A percentile compares a stretch with the other conserved stretches of the same genome.
These are phyloP conservation scores for Catenaria anguillulae DNA, from an alignment of 371 early-diverging fungal species.

Conservation along the genomic window DNA sequence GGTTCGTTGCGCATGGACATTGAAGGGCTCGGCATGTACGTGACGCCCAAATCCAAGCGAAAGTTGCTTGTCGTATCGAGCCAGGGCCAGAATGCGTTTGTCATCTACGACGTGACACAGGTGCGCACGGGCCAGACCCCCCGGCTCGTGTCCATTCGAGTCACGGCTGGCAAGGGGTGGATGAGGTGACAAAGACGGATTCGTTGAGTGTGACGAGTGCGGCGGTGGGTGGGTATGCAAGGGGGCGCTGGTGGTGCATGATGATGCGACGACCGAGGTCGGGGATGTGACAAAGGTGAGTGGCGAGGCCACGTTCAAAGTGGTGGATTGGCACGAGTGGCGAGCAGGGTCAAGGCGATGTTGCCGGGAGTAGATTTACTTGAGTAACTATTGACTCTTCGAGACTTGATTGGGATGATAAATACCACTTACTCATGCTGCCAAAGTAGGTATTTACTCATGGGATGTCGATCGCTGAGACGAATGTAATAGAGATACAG, in stretches of 20 bases:
- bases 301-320: not conserved
- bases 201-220: not conserved
- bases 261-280: not conserved
- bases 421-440: too few species aligned
- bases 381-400: too few species aligned
- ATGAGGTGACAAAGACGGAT: constrained; percentile 1
- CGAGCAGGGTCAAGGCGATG: too few species aligned
- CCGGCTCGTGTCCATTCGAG: not conserved
- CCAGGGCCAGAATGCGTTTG: not conserved
- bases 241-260: constrained; percentile 1
- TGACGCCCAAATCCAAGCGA: not conserved
- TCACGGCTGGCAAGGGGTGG: not conserved
- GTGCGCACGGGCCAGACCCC: not conserved
- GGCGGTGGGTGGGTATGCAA: not conserved
- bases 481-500: too few species aligned
- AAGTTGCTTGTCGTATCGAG: not conserved
- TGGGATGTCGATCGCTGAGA: too few species aligned
- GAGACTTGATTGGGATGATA: too few species aligned
- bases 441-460: too few species aligned
- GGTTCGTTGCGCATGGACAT: not conserved
- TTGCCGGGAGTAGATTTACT: too few species aligned
- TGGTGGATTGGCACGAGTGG: not conserved
- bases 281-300: not conserved
- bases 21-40: not conserved
- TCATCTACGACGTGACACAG: not conserved